These are phyloP conservation scores for Sporothrix sp. DNA, from an alignment of 2,329 filamentous ascomycete genomes.

Conservation along the genomic window DNA sequence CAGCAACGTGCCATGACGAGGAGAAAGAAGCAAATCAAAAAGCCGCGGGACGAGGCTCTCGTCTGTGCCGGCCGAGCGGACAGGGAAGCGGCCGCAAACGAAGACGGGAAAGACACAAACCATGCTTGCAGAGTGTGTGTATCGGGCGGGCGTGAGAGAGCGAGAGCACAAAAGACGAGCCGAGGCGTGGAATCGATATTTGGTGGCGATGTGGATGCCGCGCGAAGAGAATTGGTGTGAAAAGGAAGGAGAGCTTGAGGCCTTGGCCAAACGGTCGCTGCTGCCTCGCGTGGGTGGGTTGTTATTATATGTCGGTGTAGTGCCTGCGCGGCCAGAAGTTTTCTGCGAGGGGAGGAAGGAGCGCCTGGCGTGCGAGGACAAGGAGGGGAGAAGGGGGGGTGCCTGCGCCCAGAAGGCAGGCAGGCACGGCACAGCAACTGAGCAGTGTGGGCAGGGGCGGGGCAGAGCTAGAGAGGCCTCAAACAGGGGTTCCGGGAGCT, in stretches of 20 bases:
- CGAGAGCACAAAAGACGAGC: neutral
- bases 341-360: slow-evolving; percentile 2
- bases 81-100: neutral
- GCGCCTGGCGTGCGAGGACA: slow-evolving; percentile 2
- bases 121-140: slow-evolving; percentile 11
- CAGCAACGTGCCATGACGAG: neutral
- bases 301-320: slow-evolving; percentile 11
- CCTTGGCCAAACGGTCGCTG: slow-evolving; percentile 6
- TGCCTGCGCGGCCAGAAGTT: neutral
- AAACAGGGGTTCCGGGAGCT: neutral
- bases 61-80: too few species aligned
- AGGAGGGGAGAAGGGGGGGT: slow-evolving; percentile 9
- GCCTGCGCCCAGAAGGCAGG: neutral
- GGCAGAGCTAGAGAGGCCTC: neutral
- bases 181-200: neutral
- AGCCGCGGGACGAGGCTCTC: too few species aligned
- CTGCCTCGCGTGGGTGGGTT: slow-evolving; percentile 8
- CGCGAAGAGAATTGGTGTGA: slow-evolving; percentile 2
- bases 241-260: slow-evolving; percentile 11
- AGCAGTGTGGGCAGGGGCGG: slow-evolving; percentile 7
- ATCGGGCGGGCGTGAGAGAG: neutral
- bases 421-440: neutral
- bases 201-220: slow-evolving; percentile 5
- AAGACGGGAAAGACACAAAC: slow-evolving; percentile 10
- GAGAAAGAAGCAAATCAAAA: slow-evolving; percentile 8